Evolutionary conservation across 2,329 filamentous ascomycete species (phyloP).

Genomic region (Gaeumannomyces sp.): DNA sequence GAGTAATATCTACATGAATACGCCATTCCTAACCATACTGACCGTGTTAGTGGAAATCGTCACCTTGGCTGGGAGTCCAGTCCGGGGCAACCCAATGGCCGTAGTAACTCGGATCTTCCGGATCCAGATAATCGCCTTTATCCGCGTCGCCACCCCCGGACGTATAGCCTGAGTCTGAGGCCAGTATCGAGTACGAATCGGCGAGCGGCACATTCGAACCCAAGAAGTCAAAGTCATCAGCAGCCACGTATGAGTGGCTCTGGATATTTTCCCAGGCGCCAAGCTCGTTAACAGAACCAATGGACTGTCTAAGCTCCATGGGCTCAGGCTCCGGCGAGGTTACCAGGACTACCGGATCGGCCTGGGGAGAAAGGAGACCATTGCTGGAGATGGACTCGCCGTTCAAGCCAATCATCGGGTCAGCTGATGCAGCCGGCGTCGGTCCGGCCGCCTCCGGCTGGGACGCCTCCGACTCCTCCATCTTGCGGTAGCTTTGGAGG

Average conservation of each 20-base stretch:
- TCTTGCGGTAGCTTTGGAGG: conserved; percentile 1
- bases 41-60: not conserved
- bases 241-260: not conserved
- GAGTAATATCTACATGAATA: not conserved
- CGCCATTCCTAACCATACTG: no score
- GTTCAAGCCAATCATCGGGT: no score
- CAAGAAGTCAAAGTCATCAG: not conserved
- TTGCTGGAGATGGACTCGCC: not conserved
- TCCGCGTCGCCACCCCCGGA: not conserved
- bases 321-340: not conserved
- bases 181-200: not conserved
- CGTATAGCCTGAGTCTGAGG: conserved; percentile 1
- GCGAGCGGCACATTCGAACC: not conserved
- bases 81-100: not conserved
- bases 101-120: not conserved
- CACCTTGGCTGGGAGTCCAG: not conserved
- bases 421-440: not conserved
- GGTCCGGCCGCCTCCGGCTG: not conserved
- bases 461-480: not conserved
- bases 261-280: not conserved
- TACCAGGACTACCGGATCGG: not conserved
- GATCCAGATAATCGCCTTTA: not conserved
- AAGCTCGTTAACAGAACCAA: not conserved
- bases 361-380: not conserved
- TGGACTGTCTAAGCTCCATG: not conserved